phyloP scores from a whole-genome alignment of 2,329 filamentous ascomycete genomes.

The Fusarium marasasianum region DNA sequence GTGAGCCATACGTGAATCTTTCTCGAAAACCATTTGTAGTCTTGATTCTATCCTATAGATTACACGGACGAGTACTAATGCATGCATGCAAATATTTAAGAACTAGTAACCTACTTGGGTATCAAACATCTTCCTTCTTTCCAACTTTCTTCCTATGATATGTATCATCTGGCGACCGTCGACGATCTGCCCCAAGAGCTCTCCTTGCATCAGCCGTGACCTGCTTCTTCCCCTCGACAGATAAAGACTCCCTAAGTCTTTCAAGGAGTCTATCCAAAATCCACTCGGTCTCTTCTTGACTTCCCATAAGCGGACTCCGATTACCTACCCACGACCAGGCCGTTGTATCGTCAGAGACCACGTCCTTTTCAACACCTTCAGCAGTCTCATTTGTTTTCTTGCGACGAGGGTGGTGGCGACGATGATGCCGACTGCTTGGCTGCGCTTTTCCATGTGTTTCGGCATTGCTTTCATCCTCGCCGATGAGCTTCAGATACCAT shows the following conservation, averaged over 20 bases:
- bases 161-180: neutral
- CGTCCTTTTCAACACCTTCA: conserved; percentile 11
- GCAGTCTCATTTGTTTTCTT: neutral
- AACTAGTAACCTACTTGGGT: neutral
- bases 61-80: neutral
- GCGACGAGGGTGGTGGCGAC: neutral
- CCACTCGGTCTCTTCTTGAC: conserved; percentile 76
- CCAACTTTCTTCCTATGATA: neutral
- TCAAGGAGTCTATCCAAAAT: conserved; percentile 71
- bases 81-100: neutral
- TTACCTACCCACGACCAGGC: conserved; percentile 79
- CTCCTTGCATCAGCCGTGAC: conserved; percentile 2
- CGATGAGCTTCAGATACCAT: conserved; percentile 82
- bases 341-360: conserved; percentile 41
- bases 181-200: conserved; percentile 13
- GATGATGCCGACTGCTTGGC: conserved; percentile 38
- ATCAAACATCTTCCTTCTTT: neutral
- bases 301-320: conserved; percentile 74
- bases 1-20: neutral
- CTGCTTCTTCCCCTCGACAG: conserved; percentile 31
- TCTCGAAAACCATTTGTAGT: neutral
- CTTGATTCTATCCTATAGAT: neutral
- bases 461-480: conserved; percentile 66
- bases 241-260: conserved; percentile 55
- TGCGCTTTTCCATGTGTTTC: conserved; percentile 58